Evolutionary conservation across 495 filamentous ascomycete genomes (phyloP).

Genomic region (Hyaloscypha bicolor): DNA sequence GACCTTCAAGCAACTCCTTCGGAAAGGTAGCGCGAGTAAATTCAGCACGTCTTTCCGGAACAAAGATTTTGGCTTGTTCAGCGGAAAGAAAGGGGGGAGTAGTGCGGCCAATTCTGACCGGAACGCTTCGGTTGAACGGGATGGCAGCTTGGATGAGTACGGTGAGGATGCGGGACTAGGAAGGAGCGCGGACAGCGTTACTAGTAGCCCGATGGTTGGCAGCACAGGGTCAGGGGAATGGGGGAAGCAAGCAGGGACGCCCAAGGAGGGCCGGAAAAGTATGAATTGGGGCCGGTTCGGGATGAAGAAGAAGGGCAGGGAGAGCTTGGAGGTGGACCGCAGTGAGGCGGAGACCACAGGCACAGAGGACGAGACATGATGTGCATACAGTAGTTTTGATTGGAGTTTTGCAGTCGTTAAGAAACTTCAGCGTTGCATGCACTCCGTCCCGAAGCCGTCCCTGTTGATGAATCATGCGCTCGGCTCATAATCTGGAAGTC

Average conservation of each 20-base stretch:
- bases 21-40: slow-evolving; percentile 79
- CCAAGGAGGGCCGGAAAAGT: slow-evolving; percentile 33
- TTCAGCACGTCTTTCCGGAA: slow-evolving; percentile 70
- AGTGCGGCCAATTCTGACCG: slow-evolving; percentile 32
- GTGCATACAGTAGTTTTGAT: neutral
- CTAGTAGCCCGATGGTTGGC: slow-evolving; percentile 33
- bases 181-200: slow-evolving; percentile 33
- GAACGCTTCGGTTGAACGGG: slow-evolving; percentile 30
- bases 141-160: slow-evolving; percentile 31
- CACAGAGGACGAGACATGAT: slow-evolving; percentile 29
- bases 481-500: no score
- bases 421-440: neutral
- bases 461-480: neutral
- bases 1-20: slow-evolving; percentile 69
- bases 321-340: slow-evolving; percentile 31
- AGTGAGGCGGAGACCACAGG: slow-evolving; percentile 30
- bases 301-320: slow-evolving; percentile 29
- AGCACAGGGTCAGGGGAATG: slow-evolving; percentile 26
- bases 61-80: slow-evolving; percentile 47
- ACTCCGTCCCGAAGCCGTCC: neutral
- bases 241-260: slow-evolving; percentile 23
- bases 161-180: slow-evolving; percentile 24
- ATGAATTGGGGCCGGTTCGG: slow-evolving; percentile 33
- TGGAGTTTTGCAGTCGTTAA: neutral
- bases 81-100: slow-evolving; percentile 23